Percentiles rank a stretch among this genome's conserved stretches.
phyloP scores from a whole-genome alignment of 2,329 filamentous ascomycete species.

The Venturiaceae sp. region DNA sequence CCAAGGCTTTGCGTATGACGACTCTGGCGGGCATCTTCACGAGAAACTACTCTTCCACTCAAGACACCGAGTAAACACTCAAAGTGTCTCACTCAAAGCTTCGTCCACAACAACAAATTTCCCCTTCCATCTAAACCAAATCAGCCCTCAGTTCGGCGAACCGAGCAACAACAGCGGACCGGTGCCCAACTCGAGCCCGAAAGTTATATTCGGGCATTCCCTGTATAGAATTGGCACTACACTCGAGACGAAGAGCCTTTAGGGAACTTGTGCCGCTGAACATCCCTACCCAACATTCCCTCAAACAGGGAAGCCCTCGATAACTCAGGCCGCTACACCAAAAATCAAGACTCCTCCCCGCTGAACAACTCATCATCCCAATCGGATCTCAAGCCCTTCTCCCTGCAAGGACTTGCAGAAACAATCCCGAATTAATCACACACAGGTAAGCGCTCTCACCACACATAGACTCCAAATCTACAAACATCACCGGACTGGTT shows the following conservation, averaged over 20 bases:
- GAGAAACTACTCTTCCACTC: no score
- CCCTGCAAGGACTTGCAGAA: not conserved
- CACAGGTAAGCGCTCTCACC: not conserved
- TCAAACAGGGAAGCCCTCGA: not conserved
- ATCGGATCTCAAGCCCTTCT: not conserved
- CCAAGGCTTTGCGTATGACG: not conserved
- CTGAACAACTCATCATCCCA: not conserved
- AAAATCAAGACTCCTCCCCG: not conserved
- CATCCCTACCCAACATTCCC: not conserved
- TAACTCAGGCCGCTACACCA: not conserved
- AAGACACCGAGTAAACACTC: no score
- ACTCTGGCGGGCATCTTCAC: no score
- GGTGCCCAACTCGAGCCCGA: not conserved
- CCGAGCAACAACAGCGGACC: no score
- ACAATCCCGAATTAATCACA: not conserved
- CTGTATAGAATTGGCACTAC: not conserved
- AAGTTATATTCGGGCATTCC: not conserved
- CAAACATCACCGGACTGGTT: not conserved
- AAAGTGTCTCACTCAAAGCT: no score
- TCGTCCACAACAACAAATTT: no score
- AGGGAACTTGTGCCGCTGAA: not conserved
- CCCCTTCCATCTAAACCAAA: no score
- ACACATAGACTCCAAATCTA: not conserved
- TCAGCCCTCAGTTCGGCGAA: no score
- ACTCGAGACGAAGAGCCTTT: not conserved